Evolutionary conservation across 2,329 filamentous ascomycete species (phyloP).

Genomic region (Botrytis hyacinthi): DNA sequence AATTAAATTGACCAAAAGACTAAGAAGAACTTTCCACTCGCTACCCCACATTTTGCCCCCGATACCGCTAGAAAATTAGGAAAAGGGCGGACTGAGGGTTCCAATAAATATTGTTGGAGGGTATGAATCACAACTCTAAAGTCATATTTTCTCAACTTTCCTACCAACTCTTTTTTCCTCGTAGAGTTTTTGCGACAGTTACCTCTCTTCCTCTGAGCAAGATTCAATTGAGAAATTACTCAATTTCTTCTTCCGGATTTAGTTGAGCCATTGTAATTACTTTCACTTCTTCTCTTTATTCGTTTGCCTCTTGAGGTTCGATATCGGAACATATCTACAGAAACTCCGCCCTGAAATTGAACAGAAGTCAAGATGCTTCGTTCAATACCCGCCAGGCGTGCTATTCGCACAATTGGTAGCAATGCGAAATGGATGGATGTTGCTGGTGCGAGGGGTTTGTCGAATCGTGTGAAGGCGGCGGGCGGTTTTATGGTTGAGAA

Average conservation of each 20-base stretch:
- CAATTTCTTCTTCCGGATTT: slow-evolving; percentile 10
- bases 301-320: background rate
- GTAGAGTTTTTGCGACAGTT: background rate
- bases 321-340: background rate
- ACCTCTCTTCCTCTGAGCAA: slow-evolving; percentile 4
- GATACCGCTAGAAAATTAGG: slow-evolving; percentile 21
- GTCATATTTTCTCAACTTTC: slow-evolving; percentile 8
- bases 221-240: slow-evolving; percentile 14
- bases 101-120: slow-evolving; percentile 1
- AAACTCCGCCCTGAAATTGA: background rate
- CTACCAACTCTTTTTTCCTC: background rate
- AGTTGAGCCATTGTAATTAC: slow-evolving; percentile 17
- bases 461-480: slow-evolving; percentile 42
- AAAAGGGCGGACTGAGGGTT: background rate
- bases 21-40: background rate
- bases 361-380: slow-evolving; percentile 45
- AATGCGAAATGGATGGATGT: slow-evolving; percentile 29
- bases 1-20: background rate
- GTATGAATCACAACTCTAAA: slow-evolving; percentile 8
- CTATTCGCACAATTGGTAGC: slow-evolving; percentile 45
- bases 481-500: slow-evolving; percentile 34
- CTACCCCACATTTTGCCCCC: slow-evolving; percentile 23
- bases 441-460: slow-evolving; percentile 15
- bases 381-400: slow-evolving; percentile 48
- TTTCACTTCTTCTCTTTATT: slow-evolving; percentile 10